Base-by-base conservation (phyloP, 2,329 filamentous ascomycete genomes). In the Zasmidium cellare region DNA sequence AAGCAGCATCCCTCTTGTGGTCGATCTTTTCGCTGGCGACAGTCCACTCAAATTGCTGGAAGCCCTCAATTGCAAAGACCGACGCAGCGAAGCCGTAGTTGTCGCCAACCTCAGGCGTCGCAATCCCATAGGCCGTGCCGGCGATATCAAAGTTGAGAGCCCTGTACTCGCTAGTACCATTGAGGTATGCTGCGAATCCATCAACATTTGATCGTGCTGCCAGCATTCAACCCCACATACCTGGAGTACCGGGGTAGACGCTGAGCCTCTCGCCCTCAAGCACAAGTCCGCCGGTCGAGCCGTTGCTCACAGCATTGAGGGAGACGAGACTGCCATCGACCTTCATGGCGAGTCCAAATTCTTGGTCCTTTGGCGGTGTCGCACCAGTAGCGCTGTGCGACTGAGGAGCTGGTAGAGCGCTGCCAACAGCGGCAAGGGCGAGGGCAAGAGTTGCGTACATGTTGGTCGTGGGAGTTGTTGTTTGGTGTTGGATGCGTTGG, bases 171-270 rank as follows among this genome's bases (percentile, higher is more conserved):
- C 25, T 51, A 16, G 24, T 54, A 24, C 31, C 46, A 28, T 59
- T 53, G 46, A 51, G 23, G 18, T 53, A 57, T 20, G 58, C 55
- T 55, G 38, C 18, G 20, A 25, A n/a, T 2, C 11, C 18, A 12
- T 25, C 48, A 35, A 20, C 6, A 51, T 20, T 7, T 14, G 35
- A 3, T n/a, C 5, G 35, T 41, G 12, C n/a, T n/a, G 35, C 12
- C 35, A 18, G 7, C 3, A 18, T 5, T 6, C 7, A 41, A 6
- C 35, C 35, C 11, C 7, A 41, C 35, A 9, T 46, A 58, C 56
- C 52, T 35, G 54, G 50, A 20, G 58, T 57, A 7, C 58, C 58
- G 2, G 58, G 58, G 51, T 60, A 60, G 18, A 46, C 58, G 16
- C 47, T 48, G 7, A 52, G 48, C 23, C 57, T 49, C 16, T 49